phyloP scores from a whole-genome alignment of 2,329 filamentous ascomycete species.

The Thermomyces lanuginosus region DNA sequence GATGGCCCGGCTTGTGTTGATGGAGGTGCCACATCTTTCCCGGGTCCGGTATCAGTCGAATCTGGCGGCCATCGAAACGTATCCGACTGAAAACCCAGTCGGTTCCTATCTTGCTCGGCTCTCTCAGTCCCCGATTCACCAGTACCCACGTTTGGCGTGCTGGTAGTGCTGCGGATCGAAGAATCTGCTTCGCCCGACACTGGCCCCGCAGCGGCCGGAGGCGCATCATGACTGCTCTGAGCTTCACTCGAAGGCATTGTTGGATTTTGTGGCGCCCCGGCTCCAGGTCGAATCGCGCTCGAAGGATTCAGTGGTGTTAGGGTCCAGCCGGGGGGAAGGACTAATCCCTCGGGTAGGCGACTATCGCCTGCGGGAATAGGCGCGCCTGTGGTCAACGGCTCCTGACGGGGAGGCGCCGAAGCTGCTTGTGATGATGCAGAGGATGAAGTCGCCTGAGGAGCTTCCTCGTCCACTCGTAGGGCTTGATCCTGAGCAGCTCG shows the following conservation, averaged over 20 bases:
- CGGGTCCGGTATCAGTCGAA: constrained; percentile 8
- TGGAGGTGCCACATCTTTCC: constrained; percentile 1
- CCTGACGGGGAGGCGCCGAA: constrained; percentile 8
- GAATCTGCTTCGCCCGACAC: background rate
- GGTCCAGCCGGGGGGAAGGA: constrained; percentile 37
- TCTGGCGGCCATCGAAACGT: no score
- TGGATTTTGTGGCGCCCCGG: constrained; percentile 14
- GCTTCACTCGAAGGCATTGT: background rate
- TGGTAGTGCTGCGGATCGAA: background rate
- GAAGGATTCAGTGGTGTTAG: constrained; percentile 32
- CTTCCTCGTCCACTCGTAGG: constrained; percentile 1
- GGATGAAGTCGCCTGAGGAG: constrained; percentile 5
- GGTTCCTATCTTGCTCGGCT: constrained; percentile 13
- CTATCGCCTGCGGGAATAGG: constrained; percentile 28
- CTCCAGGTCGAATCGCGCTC: no score
- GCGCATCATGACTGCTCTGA: background rate
- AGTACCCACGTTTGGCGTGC: background rate
- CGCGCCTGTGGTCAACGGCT: constrained; percentile 12
- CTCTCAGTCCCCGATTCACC: background rate
- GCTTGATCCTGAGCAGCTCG: constrained; percentile 32
- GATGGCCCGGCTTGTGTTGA: no score
- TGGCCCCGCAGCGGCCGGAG: background rate
- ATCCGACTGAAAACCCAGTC: no score
- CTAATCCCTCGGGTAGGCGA: constrained; percentile 35
- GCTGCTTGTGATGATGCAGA: constrained; percentile 3